Evolutionary conservation across 345 rosid species (phyloP), one percentile per base, ranked within the genome.

Genomic region (Schrenkiella parvula): DNA sequence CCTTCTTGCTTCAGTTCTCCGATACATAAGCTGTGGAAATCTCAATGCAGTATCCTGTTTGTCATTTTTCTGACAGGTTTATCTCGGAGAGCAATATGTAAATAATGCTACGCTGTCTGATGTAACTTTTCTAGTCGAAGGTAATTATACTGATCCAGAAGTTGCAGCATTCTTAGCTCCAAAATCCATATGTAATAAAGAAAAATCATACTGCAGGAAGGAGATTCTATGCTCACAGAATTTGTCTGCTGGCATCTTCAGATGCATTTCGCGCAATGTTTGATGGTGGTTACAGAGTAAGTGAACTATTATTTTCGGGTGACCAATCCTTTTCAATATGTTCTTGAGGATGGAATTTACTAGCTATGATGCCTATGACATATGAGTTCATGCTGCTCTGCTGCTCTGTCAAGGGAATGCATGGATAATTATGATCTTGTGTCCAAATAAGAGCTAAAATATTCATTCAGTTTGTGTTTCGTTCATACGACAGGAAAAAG

Each of bases 261-360:
- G 99, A 95, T 78, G 96, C 99, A 76, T 95, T 95, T 72, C 97
- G 97, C 68, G 99, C 99, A 70, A 91, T 95, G 99, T 95, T 95
- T 75, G 99, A 95, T 73, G 98, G 99, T 76, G 97, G 98, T 75
- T 95, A 91, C 74, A 84, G 97, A 86, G 99, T 91, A 79, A 87
- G 96, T 80, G 38, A 58, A 31, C 46, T 48, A 34, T 18, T 7
- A 2, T 0, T 2, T 35, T 11, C 15, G 58, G 34, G 4, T 71
- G 53, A 53, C 60, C 39, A 14, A 15, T 21, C 38, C 15, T 75
- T 64, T 72, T 48, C 23, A 47, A 15, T 59, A 32, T 68, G 50
- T 64, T 41, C 42, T 38, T 47, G 56, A 18, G 62, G 55, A 23
- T n/a, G 23, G 19, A 74, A 44, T 29, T 14, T 35, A 46, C 47